Evolutionary conservation across 225 moss, liverwort and hornwort species (phyloP), one percentile per base, ranked within the genome.

Genomic region (Pseudisothecium myosuroides): DNA sequence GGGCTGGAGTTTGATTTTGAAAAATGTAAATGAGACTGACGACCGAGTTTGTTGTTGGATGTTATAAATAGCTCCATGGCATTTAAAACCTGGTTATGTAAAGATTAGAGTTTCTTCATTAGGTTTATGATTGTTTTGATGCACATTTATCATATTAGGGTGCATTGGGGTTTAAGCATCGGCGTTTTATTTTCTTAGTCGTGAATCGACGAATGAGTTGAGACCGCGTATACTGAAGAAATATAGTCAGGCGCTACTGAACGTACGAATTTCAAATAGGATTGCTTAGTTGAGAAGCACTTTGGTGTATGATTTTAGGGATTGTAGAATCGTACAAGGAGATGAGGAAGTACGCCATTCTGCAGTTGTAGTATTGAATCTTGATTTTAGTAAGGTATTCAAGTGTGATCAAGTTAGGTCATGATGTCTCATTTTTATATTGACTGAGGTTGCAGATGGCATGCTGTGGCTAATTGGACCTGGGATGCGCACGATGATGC

Each of bases 401-500:
- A 41, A 74, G 56, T 62, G 82, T 89, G 83, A 72, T 83, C 49
- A 49, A 84, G 39, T 80, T 66, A 55, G 78, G 61, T 36, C 37
- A 63, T 22, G 32, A 36, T 77, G 22, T 83, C 87, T 87, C 76
- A 86, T 83, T 76, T 82, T 76, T 29, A 28, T 62, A 47, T 89
- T 85, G 81, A 43, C 76, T 80, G 82, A 65, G 85, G 47, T 85
- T 89, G 89, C 93, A 97, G 95, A 91, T 98, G 98, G 98, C 98
- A 98, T 90, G 96, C 94, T 88, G 97, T 97, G 77, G 97, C 97
- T 82, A 95, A 95, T 56, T 98, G 97, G 97, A 97, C 98, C 60
- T 98, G 98, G 96, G 98, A 98, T 88, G 96, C 96, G 67, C 95
- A 97, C 87, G 98, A 98, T 93, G 98, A 97, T 79, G 96, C 96